Conservation (phyloP, 176 grass and related monocot species). For the Musa schizocarpa region DNA sequence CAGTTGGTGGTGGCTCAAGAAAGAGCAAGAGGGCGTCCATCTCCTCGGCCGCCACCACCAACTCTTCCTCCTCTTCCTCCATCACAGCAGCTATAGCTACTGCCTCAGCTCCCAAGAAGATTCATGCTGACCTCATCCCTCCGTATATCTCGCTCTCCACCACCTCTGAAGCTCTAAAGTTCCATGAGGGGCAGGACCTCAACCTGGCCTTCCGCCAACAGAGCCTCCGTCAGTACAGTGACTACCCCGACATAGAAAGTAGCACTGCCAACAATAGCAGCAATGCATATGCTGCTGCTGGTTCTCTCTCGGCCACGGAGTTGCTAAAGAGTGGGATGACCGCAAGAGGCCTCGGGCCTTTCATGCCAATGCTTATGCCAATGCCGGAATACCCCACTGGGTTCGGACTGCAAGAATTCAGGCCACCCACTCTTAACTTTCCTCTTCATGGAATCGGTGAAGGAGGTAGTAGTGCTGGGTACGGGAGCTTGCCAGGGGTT, state of each 20-base stretch:
- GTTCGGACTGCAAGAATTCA: constrained; percentile 15
- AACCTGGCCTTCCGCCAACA: constrained; percentile 23
- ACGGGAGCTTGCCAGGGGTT: not conserved
- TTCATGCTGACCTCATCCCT: not conserved
- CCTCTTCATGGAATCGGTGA: not conserved
- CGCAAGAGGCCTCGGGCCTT: not conserved
- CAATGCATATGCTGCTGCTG: not conserved
- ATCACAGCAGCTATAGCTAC: not conserved
- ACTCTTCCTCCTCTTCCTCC: not conserved
- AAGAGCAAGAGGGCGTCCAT: not conserved
- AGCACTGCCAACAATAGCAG: not conserved
- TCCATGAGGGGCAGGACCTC: constrained; percentile 25
- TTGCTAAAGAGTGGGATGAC: constrained; percentile 9
- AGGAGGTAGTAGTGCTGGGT: not conserved
- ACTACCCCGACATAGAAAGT: constrained; percentile 7
- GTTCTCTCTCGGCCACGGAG: constrained; percentile 9
- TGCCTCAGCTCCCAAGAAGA: not conserved
- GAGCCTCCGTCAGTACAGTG: not conserved
- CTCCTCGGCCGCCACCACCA: not conserved
- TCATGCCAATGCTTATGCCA: not conserved
- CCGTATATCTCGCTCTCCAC: constrained; percentile 5
- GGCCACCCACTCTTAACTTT: not conserved
- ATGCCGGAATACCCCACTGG: not conserved
- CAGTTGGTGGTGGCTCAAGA: not conserved
- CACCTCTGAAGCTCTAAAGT: constrained; percentile 1